A percentile compares a stretch with the other conserved stretches of the same genome.
phyloP scores from a whole-genome alignment of 768 basidiomycete species.

The Leucocoprinus leucothites region DNA sequence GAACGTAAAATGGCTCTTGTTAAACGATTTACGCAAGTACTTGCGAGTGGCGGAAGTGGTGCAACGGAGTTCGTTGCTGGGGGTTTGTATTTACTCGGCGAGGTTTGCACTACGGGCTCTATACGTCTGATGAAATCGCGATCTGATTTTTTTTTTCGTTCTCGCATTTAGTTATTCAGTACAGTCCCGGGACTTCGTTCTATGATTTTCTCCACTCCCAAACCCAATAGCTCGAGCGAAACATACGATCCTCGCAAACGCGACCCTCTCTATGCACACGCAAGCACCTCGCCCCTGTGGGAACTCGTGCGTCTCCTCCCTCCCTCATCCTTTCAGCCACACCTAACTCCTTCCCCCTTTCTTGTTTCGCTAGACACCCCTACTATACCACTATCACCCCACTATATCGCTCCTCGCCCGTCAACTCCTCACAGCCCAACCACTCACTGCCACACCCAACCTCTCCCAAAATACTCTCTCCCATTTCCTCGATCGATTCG shows the following conservation, averaged over 20 bases:
- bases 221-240: constrained; percentile 19
- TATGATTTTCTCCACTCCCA: constrained; percentile 30
- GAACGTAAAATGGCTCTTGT: constrained; percentile 79
- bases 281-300: constrained; percentile 79
- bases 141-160: neutral
- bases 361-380: constrained; percentile 53
- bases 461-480: constrained; percentile 90
- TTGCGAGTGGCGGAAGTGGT: constrained; percentile 66
- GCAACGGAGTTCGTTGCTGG: constrained; percentile 88
- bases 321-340: neutral
- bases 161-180: constrained; percentile 34
- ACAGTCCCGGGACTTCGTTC: constrained; percentile 38
- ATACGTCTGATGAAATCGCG: neutral
- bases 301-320: constrained; percentile 65
- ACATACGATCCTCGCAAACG: constrained; percentile 86
- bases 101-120: constrained; percentile 58
- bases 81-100: constrained; percentile 85
- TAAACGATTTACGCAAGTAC: constrained; percentile 77
- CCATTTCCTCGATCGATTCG: constrained; percentile 95
- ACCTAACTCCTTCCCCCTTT: neutral
- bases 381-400: constrained; percentile 88
- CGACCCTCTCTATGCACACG: constrained; percentile 84
- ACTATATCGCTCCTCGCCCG: constrained; percentile 82
- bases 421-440: constrained; percentile 70
- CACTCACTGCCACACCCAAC: constrained; percentile 81